Evolutionary conservation across 164 flowering plant species (phyloP).

Genomic region (Aristolochia californica): DNA sequence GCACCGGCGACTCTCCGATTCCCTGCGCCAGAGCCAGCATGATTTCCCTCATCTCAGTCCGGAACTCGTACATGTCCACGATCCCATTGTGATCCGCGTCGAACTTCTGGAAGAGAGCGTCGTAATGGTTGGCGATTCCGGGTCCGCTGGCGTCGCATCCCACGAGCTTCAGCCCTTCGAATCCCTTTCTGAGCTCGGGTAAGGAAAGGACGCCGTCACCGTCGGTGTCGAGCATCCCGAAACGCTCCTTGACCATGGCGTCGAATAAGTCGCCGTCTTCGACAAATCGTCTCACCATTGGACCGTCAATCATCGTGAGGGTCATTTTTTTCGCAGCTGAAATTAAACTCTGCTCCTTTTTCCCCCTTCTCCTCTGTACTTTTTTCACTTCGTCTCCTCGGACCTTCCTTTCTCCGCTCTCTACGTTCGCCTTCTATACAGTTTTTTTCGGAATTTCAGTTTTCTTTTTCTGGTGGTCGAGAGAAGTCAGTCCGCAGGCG

Average conservation of each 20-base stretch:
- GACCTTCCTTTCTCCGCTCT: too few relatives aligned
- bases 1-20: constrained; percentile 38
- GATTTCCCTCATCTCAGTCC: constrained; percentile 32
- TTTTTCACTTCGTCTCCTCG: too few relatives aligned
- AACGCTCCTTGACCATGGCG: constrained; percentile 24
- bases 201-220: constrained; percentile 34
- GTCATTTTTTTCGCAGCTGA: constrained; percentile 21
- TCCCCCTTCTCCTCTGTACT: too few relatives aligned
- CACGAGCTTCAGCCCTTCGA: constrained; percentile 13
- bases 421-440: too few relatives aligned
- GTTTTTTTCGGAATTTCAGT: too few relatives aligned
- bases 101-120: constrained; percentile 23
- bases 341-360: too few relatives aligned
- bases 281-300: constrained; percentile 29
- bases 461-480: too few relatives aligned
- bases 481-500: too few relatives aligned
- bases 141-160: constrained; percentile 12
- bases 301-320: constrained; percentile 23
- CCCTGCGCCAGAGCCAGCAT: constrained; percentile 46
- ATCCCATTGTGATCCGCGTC: constrained; percentile 27
- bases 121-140: constrained; percentile 12
- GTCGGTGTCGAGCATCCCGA: constrained; percentile 27
- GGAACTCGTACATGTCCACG: constrained; percentile 30
- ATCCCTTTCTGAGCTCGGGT: constrained; percentile 21
- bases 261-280: constrained; percentile 28